Percentiles rank a stretch among this genome's conserved stretches.
Conservation (phyloP, 139 green algal species). For the Microglena sp. region DNA sequence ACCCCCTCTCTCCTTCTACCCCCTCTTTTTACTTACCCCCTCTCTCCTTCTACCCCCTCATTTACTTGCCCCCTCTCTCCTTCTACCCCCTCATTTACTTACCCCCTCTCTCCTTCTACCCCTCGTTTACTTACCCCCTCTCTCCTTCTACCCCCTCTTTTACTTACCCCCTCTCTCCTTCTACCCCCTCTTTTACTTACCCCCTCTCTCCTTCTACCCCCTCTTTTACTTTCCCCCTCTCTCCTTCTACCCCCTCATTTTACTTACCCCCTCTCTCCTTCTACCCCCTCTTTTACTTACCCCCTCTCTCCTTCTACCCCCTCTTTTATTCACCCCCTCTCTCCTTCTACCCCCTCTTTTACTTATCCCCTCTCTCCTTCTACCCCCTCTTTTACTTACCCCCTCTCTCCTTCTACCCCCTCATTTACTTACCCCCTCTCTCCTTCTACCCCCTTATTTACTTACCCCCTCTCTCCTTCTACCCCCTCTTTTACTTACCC, state of each 20-base stretch:
- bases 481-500: neutral
- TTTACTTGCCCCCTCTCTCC: neutral
- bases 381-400: neutral
- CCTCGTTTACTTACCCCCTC: neutral
- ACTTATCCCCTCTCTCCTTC: neutral
- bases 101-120: neutral
- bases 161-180: neutral
- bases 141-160: neutral
- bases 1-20: too few species aligned
- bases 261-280: neutral
- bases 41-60: neutral
- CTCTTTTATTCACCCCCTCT: neutral
- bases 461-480: neutral
- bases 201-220: neutral
- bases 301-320: too few species aligned
- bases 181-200: neutral
- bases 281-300: neutral
- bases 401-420: neutral
- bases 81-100: neutral
- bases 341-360: neutral
- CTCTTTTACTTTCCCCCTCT: neutral
- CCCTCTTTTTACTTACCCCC: neutral
- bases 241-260: neutral
- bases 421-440: neutral
- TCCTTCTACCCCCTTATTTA: neutral